Evolutionary conservation across 2,329 filamentous ascomycete genomes (phyloP).

Genomic region (Fusarium proliferatum): DNA sequence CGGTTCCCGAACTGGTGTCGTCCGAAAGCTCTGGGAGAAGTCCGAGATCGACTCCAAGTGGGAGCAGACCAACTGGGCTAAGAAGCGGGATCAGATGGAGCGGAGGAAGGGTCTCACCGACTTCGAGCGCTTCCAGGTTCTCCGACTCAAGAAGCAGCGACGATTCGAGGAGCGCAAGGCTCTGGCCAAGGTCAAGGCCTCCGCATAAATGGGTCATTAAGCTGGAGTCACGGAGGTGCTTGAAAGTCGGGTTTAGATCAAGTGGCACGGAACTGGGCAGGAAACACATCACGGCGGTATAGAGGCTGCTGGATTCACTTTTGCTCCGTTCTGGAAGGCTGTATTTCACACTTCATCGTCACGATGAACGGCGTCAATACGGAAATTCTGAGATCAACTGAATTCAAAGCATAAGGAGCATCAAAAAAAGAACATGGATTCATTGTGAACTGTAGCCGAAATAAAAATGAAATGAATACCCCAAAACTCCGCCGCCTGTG

Average conservation of each 20-base stretch:
- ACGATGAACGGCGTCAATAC: conserved; percentile 74
- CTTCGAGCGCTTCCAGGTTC: conserved; percentile 99
- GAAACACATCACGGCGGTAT: conserved; percentile 53
- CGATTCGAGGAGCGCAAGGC: conserved; percentile 98
- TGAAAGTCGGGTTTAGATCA: conserved; percentile 53
- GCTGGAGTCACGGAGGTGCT: conserved; percentile 49
- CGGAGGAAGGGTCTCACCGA: conserved; percentile 93
- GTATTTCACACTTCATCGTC: conserved; percentile 71
- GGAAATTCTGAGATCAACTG: conserved; percentile 65
- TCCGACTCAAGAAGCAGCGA: conserved; percentile 99
- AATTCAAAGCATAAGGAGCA: conserved; percentile 53
- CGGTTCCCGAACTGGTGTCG: conserved; percentile 81
- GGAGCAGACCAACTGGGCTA: conserved; percentile 90
- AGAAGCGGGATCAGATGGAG: conserved; percentile 88
- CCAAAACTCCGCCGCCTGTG: conserved; percentile 16
- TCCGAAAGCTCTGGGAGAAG: conserved; percentile 93
- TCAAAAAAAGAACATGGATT: conserved; percentile 45
- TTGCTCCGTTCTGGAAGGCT: conserved; percentile 69
- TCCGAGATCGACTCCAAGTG: conserved; percentile 93
- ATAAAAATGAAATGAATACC: conserved; percentile 47
- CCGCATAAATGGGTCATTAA: conserved; percentile 69
- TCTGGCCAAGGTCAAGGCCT: conserved; percentile 89
- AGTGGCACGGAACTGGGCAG: conserved; percentile 51
- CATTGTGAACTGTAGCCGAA: conserved; percentile 49
- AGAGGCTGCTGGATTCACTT: conserved; percentile 70